Base-by-base conservation (phyloP, 2,329 filamentous ascomycete species). In the Hypoxylon sp. region DNA sequence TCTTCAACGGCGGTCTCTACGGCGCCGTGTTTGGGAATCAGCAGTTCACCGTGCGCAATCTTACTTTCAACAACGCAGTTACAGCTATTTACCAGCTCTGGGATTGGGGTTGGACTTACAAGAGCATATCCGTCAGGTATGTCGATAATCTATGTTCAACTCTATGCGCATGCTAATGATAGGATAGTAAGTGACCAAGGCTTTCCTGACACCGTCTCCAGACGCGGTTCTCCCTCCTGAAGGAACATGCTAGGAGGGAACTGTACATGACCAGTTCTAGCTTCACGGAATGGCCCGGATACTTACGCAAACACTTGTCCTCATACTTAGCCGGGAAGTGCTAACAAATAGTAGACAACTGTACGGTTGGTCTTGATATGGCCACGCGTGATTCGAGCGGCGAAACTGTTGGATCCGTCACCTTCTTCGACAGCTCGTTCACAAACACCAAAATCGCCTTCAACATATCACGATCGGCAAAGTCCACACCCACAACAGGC, bases 51-150 rank as follows among this genome's bases (percentile, higher is more conserved):
- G 89, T 89, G 55, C 85, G 90, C 27, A 92, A 93, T 75, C 76
- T 92, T 72, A 89, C 85, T 22, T 91, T 93, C 80, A 87, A 86
- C 73, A 83, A 86, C 67, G 87, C 88, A 72, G 82, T 89, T 73
- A 91, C 89, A 10, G 92, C 89, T 51, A 89, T 93, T 64, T 87
- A 86, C 77, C 90, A 92, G 82, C 86, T 91, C 69, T 94, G 91
- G 91, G 88, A 91, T 77, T 94, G 91, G 92, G 87, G 89, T 1
- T 94, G 90, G 89, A 90, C 89, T 4, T 92, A 92, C 82, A 91
- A 70, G 61, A 70, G 64, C 22, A 68, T 70, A 22, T 59, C 68
- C 11, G 61, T 70, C 11, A 68, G 68, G 68, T 70, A 57, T 33
- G 64, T 70, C 31, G 3, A 17, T 20, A 10, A 6, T 44, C 22